Conservation (phyloP, 140 eudicot genomes). For the Anethum foeniculum region DNA sequence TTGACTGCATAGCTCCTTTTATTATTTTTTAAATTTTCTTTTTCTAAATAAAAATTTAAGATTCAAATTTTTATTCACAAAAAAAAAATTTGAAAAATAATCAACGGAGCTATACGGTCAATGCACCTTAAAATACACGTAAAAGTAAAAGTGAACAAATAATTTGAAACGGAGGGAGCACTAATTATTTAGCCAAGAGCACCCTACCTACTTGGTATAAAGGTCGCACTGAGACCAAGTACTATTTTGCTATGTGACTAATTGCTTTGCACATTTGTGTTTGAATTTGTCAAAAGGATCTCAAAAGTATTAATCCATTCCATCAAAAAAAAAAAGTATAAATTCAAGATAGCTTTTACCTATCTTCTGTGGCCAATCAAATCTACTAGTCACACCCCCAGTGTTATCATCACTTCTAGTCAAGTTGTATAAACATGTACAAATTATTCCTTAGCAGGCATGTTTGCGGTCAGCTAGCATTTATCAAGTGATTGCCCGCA, state of each 20-base stretch:
- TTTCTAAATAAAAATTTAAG: too few species aligned
- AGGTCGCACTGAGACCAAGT: not conserved
- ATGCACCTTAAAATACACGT: too few species aligned
- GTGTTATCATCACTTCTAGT: constrained; percentile 4
- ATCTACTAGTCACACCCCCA: constrained; percentile 34
- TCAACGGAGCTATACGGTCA: too few species aligned
- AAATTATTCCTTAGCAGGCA: not conserved
- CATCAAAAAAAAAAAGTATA: too few species aligned
- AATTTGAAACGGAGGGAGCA: too few species aligned
- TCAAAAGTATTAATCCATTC: not conserved
- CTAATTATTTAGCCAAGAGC: not conserved
- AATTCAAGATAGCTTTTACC: constrained; percentile 17
- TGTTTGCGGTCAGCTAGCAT: not conserved
- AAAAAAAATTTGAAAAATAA: too few species aligned
- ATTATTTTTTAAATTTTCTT: too few species aligned
- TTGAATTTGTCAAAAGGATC: not conserved
- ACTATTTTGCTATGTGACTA: not conserved
- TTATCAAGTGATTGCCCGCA: not conserved
- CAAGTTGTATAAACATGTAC: not conserved
- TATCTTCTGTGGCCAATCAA: constrained; percentile 45
- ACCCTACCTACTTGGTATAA: constrained; percentile 7
- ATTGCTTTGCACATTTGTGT: not conserved
- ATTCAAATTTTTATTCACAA: too few species aligned
- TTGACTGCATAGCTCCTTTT: too few species aligned
- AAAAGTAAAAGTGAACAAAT: too few species aligned